Percentiles rank a stretch among this genome's conserved stretches.
Conservation (phyloP, 306 rosid species). For the Leucaena leucocephala region DNA sequence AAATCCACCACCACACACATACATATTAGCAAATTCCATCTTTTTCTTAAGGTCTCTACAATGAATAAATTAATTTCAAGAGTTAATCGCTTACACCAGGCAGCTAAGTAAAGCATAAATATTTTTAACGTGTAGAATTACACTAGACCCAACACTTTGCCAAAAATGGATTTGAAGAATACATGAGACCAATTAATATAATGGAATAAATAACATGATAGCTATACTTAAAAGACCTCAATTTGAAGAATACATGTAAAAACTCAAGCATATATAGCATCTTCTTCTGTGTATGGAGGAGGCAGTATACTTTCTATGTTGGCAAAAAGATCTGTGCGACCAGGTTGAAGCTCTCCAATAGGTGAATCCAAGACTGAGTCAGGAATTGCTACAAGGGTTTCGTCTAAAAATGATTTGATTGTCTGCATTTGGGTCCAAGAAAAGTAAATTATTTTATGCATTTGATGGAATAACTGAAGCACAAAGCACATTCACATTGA, state of each 20-base stretch:
- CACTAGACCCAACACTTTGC: conserved; percentile 18
- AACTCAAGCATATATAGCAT: conserved; percentile 54
- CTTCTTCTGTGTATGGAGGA: conserved; percentile 57
- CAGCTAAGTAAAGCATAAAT: background rate
- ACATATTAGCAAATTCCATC: conserved; percentile 11
- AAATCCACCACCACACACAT: conserved; percentile 13
- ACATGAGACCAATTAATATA: background rate
- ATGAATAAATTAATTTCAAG: conserved; percentile 13
- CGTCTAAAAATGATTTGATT: conserved; percentile 80
- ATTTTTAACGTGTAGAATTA: conserved; percentile 18
- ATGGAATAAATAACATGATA: background rate
- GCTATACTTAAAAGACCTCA: background rate
- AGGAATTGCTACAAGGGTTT: conserved; percentile 82
- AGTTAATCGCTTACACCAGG: conserved; percentile 18
- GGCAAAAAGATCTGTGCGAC: conserved; percentile 66
- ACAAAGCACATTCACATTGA: conserved; percentile 9
- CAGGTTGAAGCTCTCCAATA: conserved; percentile 45
- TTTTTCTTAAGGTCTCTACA: conserved; percentile 11
- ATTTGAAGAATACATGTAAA: conserved; percentile 24
- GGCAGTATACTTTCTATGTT: conserved; percentile 61
- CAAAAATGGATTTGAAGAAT: conserved; percentile 25
- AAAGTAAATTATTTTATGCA: conserved; percentile 32
- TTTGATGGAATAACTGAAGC: conserved; percentile 26
- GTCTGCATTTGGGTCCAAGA: conserved; percentile 58
- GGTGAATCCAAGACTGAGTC: conserved; percentile 80